Evolutionary conservation across 2,329 filamentous ascomycete genomes (phyloP).

Genomic region (Xylariaceae sp.): DNA sequence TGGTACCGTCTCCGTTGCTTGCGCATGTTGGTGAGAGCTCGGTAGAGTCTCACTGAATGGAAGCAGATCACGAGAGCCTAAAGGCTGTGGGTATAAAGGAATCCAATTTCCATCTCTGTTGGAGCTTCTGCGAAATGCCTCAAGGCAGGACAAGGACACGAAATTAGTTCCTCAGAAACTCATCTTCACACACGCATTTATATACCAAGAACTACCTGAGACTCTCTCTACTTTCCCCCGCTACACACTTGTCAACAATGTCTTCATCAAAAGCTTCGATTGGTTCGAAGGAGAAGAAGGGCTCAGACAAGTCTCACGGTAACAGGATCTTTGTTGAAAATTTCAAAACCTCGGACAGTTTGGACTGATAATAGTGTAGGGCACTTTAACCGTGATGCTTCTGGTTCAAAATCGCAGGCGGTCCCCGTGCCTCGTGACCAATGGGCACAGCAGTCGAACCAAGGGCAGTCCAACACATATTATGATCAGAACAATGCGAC

Average conservation of each 20-base stretch:
- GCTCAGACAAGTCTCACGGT: neutral
- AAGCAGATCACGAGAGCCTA: neutral
- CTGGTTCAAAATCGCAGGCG: neutral
- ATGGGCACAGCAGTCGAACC: conserved; percentile 9
- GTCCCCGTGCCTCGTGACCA: conserved; percentile 13
- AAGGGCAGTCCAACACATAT: neutral
- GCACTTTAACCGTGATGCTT: neutral
- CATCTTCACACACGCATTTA: neutral
- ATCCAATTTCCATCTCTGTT: neutral
- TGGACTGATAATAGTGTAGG: neutral
- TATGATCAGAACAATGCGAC: neutral
- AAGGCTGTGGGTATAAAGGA: neutral
- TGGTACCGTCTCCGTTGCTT: neutral
- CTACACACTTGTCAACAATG: neutral
- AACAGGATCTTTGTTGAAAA: neutral
- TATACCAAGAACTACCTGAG: neutral
- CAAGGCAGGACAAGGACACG: neutral
- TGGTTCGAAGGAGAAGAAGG: neutral
- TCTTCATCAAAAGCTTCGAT: neutral
- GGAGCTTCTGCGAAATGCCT: neutral
- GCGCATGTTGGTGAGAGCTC: neutral
- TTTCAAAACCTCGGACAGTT: neutral
- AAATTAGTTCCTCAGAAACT: neutral
- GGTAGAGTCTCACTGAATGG: neutral
- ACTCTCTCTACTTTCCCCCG: neutral